These are phyloP conservation scores for Xylaria sp. DNA, from an alignment of 2,329 filamentous ascomycete genomes.

Conservation along the genomic window DNA sequence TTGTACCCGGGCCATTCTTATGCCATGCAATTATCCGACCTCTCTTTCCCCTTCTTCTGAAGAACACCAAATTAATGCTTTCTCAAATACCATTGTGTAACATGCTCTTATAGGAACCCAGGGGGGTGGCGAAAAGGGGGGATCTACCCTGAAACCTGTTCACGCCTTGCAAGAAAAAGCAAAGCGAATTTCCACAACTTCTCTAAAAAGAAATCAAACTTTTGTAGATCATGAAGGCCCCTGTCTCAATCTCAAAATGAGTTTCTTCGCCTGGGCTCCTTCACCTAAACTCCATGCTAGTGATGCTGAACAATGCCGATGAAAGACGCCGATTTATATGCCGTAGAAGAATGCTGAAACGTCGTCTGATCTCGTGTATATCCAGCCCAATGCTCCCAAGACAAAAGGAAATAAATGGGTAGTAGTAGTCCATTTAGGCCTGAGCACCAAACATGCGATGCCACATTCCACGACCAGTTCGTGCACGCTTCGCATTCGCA, in stretches of 20 bases:
- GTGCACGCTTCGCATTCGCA: slow-evolving; percentile 61
- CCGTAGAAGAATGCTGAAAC: slow-evolving; percentile 28
- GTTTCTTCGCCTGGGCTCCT: slow-evolving; percentile 3
- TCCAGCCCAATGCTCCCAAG: slow-evolving; percentile 28
- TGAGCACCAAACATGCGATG: slow-evolving; percentile 63
- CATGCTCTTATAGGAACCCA: slow-evolving; percentile 15
- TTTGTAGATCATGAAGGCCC: slow-evolving; percentile 28
- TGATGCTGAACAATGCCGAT: slow-evolving; percentile 35
- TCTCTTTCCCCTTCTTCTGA: slow-evolving; percentile 4
- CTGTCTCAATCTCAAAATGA: slow-evolving; percentile 18
- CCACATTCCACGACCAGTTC: slow-evolving; percentile 62
- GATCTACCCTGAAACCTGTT: slow-evolving; percentile 25
- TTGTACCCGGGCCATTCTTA: slow-evolving; percentile 9
- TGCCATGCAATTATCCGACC: slow-evolving; percentile 28
- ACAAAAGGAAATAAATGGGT: slow-evolving; percentile 28
- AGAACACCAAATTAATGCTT: slow-evolving; percentile 33
- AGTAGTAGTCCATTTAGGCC: slow-evolving; percentile 27
- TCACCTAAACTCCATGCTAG: slow-evolving; percentile 37
- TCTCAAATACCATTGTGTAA: slow-evolving; percentile 24
- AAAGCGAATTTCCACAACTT: slow-evolving; percentile 7
- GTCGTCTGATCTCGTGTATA: slow-evolving; percentile 28
- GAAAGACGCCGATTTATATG: slow-evolving; percentile 37
- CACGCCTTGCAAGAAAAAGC: slow-evolving; percentile 14
- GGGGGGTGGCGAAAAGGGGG: slow-evolving; percentile 7
- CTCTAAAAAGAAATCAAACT: slow-evolving; percentile 21